phyloP scores from a whole-genome alignment of 2,329 filamentous ascomycete genomes.

The Calonectria ilicicola region DNA sequence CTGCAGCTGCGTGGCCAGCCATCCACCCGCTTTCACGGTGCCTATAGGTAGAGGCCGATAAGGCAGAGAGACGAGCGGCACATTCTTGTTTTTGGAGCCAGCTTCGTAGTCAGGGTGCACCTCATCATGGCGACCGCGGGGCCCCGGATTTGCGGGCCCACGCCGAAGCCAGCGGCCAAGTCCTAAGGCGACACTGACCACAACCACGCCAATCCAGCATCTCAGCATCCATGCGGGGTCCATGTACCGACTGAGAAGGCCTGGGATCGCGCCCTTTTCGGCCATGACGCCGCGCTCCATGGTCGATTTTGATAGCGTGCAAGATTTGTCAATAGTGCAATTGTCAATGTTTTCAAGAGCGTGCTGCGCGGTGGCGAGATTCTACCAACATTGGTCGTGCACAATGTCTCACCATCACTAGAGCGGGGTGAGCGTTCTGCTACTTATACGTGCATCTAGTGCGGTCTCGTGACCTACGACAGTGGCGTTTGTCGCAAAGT shows the following conservation, averaged over 20 bases:
- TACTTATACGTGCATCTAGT: not conserved
- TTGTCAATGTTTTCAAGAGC: not conserved
- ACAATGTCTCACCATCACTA: not conserved
- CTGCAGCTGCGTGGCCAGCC: constrained; percentile 1
- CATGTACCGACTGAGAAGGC: not conserved
- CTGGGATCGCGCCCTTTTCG: not conserved
- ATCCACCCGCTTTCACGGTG: not conserved
- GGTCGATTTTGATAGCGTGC: too few relatives aligned
- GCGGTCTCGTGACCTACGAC: not conserved
- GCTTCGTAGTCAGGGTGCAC: not conserved
- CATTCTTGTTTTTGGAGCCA: not conserved
- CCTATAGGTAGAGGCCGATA: not conserved
- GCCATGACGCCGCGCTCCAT: not conserved
- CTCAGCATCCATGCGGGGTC: not conserved
- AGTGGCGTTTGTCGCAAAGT: not conserved
- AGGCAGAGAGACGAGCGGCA: not conserved
- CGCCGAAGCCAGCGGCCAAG: not conserved
- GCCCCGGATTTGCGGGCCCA: not conserved
- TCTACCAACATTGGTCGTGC: not conserved
- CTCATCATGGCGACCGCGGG: not conserved
- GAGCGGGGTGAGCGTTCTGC: not conserved
- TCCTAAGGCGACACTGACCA: not conserved
- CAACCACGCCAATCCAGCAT: not conserved
- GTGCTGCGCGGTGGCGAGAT: too few relatives aligned
- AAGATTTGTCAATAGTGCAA: not conserved